Evolutionary conservation across 805 yeast species (phyloP).

Genomic region (Metahyphopichia silvanorum): DNA sequence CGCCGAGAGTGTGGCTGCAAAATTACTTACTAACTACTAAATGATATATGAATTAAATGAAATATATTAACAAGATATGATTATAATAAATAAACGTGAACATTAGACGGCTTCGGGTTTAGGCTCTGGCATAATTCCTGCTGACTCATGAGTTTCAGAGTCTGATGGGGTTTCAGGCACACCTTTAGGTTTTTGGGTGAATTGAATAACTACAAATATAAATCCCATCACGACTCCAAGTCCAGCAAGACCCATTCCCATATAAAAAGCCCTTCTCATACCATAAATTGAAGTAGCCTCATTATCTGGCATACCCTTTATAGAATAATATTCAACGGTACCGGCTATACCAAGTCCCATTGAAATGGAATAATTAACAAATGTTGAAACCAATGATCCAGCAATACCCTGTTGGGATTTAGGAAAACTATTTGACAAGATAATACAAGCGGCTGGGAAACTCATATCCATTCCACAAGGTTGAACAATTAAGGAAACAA

Average conservation of each 20-base stretch:
- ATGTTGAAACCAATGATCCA: conserved; percentile 67
- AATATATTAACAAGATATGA: no score
- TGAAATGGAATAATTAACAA: conserved; percentile 62
- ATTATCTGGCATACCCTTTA: conserved; percentile 10
- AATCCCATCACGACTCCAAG: conserved; percentile 23
- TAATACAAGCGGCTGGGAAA: conserved; percentile 70
- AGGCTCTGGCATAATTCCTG: no score
- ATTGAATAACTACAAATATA: no score
- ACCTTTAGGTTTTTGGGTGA: no score
- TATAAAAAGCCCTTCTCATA: conserved; percentile 20
- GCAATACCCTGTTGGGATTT: conserved; percentile 71
- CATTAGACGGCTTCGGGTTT: no score
- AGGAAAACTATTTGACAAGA: conserved; percentile 57
- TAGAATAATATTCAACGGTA: conserved; percentile 27
- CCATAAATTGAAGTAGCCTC: conserved; percentile 19
- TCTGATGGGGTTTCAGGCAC: no score
- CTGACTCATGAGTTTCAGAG: no score
- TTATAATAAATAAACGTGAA: no score
- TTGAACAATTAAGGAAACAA: conserved; percentile 51
- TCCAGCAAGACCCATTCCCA: conserved; percentile 35
- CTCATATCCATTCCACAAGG: conserved; percentile 78
- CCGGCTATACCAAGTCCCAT: conserved; percentile 36
- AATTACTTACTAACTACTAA: no score
- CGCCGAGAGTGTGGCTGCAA: no score
- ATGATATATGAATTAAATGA: no score